Conservation (phyloP, 1,284 basidiomycete species). For the Naganishia albida region DNA sequence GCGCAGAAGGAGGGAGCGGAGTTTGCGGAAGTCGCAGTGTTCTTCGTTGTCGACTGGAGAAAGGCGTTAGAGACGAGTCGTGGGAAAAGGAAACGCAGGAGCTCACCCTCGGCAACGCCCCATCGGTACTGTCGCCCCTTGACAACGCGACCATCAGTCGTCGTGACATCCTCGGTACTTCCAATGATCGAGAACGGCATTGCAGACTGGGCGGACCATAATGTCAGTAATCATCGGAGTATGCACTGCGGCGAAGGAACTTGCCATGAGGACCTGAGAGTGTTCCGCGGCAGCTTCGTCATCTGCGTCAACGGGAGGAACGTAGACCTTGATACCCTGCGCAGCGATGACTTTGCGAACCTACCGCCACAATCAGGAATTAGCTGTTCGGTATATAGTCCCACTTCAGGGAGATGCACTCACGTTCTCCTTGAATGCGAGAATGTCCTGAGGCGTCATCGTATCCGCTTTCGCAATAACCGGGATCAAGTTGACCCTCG, state of each 20-base stretch:
- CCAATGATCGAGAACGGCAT: slow-evolving; percentile 99
- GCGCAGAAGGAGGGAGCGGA: slow-evolving; percentile 91
- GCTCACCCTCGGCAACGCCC: slow-evolving; percentile 91
- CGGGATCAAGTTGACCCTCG: slow-evolving; percentile 95
- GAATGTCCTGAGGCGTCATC: slow-evolving; percentile 87
- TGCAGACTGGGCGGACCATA: slow-evolving; percentile 59
- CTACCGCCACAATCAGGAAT: slow-evolving; percentile 51
- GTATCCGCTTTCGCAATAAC: slow-evolving; percentile 97
- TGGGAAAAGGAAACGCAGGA: slow-evolving; percentile 38
- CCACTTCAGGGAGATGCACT: slow-evolving; percentile 45
- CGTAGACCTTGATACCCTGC: slow-evolving; percentile 93
- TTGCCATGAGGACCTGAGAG: slow-evolving; percentile 71
- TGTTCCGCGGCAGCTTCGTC: slow-evolving; percentile 87
- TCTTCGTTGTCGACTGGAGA: slow-evolving; percentile 89
- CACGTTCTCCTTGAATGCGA: slow-evolving; percentile 89
- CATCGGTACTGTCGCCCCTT: slow-evolving; percentile 99
- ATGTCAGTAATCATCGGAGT: not conserved
- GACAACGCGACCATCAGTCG: slow-evolving; percentile 85
- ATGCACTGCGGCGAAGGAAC: slow-evolving; percentile 4
- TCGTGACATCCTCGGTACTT: slow-evolving; percentile 90
- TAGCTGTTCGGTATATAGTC: not conserved
- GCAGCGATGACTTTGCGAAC: slow-evolving; percentile 87
- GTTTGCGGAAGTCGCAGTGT: slow-evolving; percentile 99
- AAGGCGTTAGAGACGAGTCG: not conserved
- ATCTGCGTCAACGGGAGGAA: slow-evolving; percentile 86